Base-by-base conservation (phyloP, 2,329 filamentous ascomycete genomes). In the Claviceps quebecensis region DNA sequence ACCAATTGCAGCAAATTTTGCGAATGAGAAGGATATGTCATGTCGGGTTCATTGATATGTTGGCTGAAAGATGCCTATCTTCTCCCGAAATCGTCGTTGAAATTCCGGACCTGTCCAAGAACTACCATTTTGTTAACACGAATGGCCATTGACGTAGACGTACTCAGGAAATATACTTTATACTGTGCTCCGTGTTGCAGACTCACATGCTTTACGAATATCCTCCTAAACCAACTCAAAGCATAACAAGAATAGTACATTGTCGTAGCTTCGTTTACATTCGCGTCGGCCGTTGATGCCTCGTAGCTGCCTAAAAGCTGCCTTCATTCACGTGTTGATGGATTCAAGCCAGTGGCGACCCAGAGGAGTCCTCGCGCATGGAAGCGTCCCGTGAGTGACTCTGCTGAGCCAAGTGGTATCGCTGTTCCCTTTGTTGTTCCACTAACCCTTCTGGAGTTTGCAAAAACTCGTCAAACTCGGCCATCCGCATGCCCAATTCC, bases 401-500 rank as follows among this genome's bases (percentile, higher is more conserved):
- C 50, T 61, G 60, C 37, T 58, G 52, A 11, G 38, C 53, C 9
- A 50, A n/a, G 6, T 52, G 45, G 9, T 19, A 48, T 45, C 47
- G 50, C 36, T 58, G 51, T 34, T 57, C 55, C n/a, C 56, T 53
- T 41, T 61, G 58, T 43, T 65, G 60, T 46, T 61, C 59, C 16
- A 51, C 56, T 22, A 60, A 53, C 13, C 61, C 59, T 44, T 64
- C 62, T 6, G 59, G 54, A 2, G 58, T 60, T 8, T 55, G 53
- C 14, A 63, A 52, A 26, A 65, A 68, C 46, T 76, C 74, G 53
- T 77, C 72, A 56, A 74, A 77, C 55, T 76, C 70, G 19, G 69
- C 66, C 45, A 79, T 71, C 29, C 73, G 70, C 57, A 76, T 67
- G 6, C 74, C 76, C 36, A 81, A 67, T 62, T 79, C 74, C 60